Evolutionary conservation across 805 yeast genomes (phyloP).

Genomic region (Ogataea degrootiae): DNA sequence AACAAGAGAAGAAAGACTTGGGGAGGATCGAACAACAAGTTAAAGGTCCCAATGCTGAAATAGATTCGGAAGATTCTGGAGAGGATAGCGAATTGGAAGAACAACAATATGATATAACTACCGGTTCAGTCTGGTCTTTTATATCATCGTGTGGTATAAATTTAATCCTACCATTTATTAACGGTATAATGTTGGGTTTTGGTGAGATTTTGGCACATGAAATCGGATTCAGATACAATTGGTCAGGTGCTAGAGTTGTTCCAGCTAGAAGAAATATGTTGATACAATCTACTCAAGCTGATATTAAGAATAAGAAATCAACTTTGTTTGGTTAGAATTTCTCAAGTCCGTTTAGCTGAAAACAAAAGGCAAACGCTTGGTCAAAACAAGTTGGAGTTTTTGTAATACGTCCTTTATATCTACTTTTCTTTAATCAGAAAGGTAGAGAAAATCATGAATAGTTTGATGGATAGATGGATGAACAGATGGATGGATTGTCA

Average conservation of each 20-base stretch:
- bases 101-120: constrained; percentile 9
- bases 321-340: not conserved
- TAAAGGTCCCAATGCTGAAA: not conserved
- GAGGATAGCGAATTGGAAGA: not conserved
- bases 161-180: constrained; percentile 77
- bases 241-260: constrained; percentile 53
- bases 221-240: constrained; percentile 72
- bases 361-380: too few species aligned
- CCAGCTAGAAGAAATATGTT: constrained; percentile 15
- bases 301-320: constrained; percentile 5
- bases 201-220: constrained; percentile 96
- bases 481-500: too few species aligned
- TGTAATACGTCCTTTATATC: not conserved
- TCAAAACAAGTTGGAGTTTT: not conserved
- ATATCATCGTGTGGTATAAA: constrained; percentile 61
- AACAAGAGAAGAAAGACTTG: constrained; percentile 13
- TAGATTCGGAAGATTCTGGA: not conserved
- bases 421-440: too few species aligned
- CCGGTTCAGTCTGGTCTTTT: constrained; percentile 34
- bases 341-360: not conserved
- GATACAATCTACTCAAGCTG: constrained; percentile 2
- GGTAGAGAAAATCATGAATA: too few species aligned
- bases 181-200: constrained; percentile 93
- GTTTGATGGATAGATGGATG: too few species aligned
- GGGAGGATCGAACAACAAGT: constrained; percentile 7